Conservation (phyloP, 768 basidiomycete genomes). For the Mycena capillaripes region DNA sequence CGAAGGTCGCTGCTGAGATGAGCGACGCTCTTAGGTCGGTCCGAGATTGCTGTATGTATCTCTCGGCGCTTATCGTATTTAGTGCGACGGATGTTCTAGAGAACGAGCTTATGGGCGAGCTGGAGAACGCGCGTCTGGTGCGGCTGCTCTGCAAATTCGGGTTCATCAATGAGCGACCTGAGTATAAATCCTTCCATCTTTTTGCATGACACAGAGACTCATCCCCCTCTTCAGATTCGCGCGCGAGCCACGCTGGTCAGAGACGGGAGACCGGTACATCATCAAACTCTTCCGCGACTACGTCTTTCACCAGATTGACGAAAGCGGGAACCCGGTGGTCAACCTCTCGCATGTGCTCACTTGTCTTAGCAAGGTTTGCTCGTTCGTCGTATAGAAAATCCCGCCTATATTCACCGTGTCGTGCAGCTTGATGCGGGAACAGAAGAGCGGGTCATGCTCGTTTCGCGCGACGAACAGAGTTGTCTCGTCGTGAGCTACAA, state of each 20-base stretch:
- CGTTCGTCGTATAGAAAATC: neutral
- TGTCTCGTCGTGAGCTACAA: slow-evolving; percentile 95
- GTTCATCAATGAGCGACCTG: slow-evolving; percentile 99
- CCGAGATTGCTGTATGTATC: slow-evolving; percentile 1
- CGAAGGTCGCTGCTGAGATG: slow-evolving; percentile 81
- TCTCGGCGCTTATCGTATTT: neutral
- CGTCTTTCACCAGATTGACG: slow-evolving; percentile 98
- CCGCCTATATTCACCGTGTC: neutral
- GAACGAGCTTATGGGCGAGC: slow-evolving; percentile 85
- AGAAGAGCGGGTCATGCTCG: slow-evolving; percentile 95
- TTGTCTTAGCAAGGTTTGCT: slow-evolving; percentile 87
- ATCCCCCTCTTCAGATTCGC: slow-evolving; percentile 74
- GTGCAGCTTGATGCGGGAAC: slow-evolving; percentile 90
- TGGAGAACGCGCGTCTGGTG: slow-evolving; percentile 95
- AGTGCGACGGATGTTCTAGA: slow-evolving; percentile 90
- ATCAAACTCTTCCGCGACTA: slow-evolving; percentile 98
- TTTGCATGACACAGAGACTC: neutral
- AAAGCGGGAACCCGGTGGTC: slow-evolving; percentile 88
- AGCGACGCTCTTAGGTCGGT: slow-evolving; percentile 86
- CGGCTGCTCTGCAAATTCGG: slow-evolving; percentile 93
- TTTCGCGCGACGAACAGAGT: slow-evolving; percentile 95
- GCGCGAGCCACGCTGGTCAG: slow-evolving; percentile 97
- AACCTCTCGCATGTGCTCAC: slow-evolving; percentile 93
- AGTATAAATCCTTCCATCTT: slow-evolving; percentile 63
- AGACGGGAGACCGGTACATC: slow-evolving; percentile 98